Evolutionary conservation across 2,329 filamentous ascomycete species (phyloP), one percentile per base, ranked within the genome.

Genomic region (Sodiomyces alkalinus): DNA sequence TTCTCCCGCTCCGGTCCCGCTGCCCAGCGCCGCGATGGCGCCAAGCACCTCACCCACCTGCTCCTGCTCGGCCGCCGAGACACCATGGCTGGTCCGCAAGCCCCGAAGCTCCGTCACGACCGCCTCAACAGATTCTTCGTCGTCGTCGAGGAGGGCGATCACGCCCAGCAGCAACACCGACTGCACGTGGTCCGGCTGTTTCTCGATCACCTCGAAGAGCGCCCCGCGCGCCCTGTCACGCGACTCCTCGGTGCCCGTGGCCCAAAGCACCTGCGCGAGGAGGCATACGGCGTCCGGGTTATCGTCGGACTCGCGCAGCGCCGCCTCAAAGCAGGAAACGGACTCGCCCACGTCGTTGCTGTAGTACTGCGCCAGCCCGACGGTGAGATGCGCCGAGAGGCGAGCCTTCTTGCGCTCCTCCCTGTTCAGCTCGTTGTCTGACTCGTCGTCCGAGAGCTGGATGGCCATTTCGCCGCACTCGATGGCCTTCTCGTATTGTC

Each of bases 261-360:
- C 86, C 87, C 90, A 98, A 1, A 96, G 64, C 0, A 96, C 80
- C 51, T 96, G 83, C 0, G 86, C 80, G 9, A 96, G 62, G 9
- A 94, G 62, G 44, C 86, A 94, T 0, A 85, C 75, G 1, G 87
- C 78, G 44, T 94, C 85, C 0, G 86, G 79, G 35, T 83, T 74
- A 20, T 69, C 68, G 17, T 69, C 58, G 1, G 80, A 83, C 47
- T 92, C 85, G 31, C 75, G 64, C 6, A 96, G 61, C 0, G 85
- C 85, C 3, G 72, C 63, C 37, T 82, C 73, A 51, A 98, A 92
- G 54, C 79, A 85, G 8, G 67, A 61, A 16, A 93, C 73, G 1
- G 85, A 79, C 28, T 72, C 67, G 22, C 74, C 67, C 38, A 78
- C 67, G 15, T 74, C 58, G 15, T 68, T 56, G 18, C 62, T 54